These are phyloP conservation scores for Codiaeum variegatum DNA, from an alignment of 441 rosid genomes.

Conservation along the genomic window DNA sequence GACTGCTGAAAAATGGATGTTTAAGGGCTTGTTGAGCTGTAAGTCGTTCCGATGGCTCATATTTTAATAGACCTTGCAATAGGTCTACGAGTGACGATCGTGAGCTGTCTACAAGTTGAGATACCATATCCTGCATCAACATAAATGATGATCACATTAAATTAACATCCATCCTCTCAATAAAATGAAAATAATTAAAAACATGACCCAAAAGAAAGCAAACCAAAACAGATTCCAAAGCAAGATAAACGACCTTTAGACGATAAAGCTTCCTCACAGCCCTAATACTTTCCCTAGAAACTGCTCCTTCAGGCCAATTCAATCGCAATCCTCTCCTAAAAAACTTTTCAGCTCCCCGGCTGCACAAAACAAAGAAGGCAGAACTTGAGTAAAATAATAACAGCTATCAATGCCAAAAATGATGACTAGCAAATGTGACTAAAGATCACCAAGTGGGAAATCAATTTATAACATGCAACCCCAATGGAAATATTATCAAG, in stretches of 20 bases:
- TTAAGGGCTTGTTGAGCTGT: constrained; percentile 62
- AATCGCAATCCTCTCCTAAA: constrained; percentile 56
- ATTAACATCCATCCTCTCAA: not conserved
- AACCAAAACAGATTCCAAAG: not conserved
- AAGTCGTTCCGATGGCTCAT: constrained; percentile 68
- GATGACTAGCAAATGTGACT: not conserved
- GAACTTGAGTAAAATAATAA: not conserved
- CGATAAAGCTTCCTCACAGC: constrained; percentile 73
- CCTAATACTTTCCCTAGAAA: constrained; percentile 70
- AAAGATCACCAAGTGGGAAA: not conserved
- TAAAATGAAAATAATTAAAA: not conserved
- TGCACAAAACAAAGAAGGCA: constrained; percentile 23
- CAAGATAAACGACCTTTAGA: constrained; percentile 45
- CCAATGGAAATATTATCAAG: not conserved
- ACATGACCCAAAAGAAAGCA: not conserved
- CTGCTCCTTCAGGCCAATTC: constrained; percentile 87
- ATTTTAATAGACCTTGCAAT: constrained; percentile 51
- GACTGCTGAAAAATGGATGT: constrained; percentile 56
- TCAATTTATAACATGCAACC: not conserved
- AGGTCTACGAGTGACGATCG: constrained; percentile 44
- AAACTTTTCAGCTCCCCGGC: constrained; percentile 70
- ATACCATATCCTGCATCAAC: constrained; percentile 49
- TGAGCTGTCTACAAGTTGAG: constrained; percentile 39
- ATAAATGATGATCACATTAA: not conserved
- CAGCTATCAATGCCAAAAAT: not conserved